Base-by-base conservation (phyloP, 169 alveolate species). In the Plasmodium gaboni region DNA sequence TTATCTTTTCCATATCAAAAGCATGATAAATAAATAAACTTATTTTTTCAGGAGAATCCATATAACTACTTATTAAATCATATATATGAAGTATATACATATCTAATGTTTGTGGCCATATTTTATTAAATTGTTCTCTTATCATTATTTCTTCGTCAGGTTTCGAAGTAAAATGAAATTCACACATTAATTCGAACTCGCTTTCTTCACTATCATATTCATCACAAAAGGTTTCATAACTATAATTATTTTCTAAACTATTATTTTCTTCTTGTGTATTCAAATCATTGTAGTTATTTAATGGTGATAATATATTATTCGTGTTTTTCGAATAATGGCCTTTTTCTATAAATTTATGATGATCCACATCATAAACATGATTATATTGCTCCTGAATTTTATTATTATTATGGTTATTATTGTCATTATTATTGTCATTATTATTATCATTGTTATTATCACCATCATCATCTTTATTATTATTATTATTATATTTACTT, bases 51-150 rank as follows among this genome's bases (percentile, higher is more conserved):
- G 74, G 32, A 12, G 92, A 86, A 38, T 72, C 92, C 87, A 86
- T 86, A 71, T 71, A 86, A 46, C 92, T 86, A 71, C 92, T 86
- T 60, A 86, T 71, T 50, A 86, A 71, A 55, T 86, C 92, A 65
- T 86, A 86, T 70, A 86, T 86, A 71, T 69, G 86, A 17, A 70
- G 76, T 3, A 86, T 53, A 86, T 71, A 86, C 38, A 74, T 71
- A 64, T 86, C 92, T 61, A 86, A 28, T 44, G 80, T 71, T 38
- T 71, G 48, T 28, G 87, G 76, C 92, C 92, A 86, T 17, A 64
- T 86, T 17, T 42, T 69, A 57, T 86, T 86, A 64, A 86, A 71
- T 60, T 86, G 50, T 59, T 70, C 92, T 71, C 92, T 86, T n/a
- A 61, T 60, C 26, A 86, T 24, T n/a, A 70, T 87, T 17, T 71